These are phyloP conservation scores for Pezicula carpinea DNA, from an alignment of 2,329 filamentous ascomycete genomes.

Conservation along the genomic window DNA sequence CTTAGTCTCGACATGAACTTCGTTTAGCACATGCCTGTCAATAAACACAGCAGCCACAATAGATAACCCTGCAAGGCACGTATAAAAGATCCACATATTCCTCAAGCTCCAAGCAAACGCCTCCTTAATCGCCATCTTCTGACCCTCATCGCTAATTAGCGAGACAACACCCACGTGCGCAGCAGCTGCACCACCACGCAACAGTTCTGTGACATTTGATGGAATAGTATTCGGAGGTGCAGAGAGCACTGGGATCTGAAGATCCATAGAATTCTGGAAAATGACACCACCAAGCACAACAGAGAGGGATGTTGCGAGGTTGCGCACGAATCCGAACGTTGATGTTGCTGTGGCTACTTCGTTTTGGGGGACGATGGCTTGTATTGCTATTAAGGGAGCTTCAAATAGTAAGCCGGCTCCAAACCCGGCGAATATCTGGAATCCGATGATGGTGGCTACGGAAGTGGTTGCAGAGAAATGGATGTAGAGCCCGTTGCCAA, in stretches of 20 bases:
- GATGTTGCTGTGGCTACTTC: constrained; percentile 66
- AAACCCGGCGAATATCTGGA: constrained; percentile 58
- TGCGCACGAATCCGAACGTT: constrained; percentile 58
- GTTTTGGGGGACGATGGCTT: constrained; percentile 53
- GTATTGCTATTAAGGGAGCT: constrained; percentile 62
- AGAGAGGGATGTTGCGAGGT: constrained; percentile 39
- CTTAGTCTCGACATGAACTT: constrained; percentile 44
- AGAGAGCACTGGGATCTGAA: background rate
- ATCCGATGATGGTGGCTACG: constrained; percentile 53
- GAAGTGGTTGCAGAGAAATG: constrained; percentile 52
- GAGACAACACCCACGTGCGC: constrained; percentile 29
- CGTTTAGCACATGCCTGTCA: constrained; percentile 35
- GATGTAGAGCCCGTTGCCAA: constrained; percentile 62
- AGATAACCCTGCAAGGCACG: constrained; percentile 5
- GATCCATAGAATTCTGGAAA: constrained; percentile 45
- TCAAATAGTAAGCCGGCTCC: constrained; percentile 68
- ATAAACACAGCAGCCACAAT: constrained; percentile 37
- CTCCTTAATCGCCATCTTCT: background rate
- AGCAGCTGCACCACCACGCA: background rate
- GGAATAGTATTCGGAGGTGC: constrained; percentile 14
- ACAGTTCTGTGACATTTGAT: constrained; percentile 25
- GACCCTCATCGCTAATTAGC: constrained; percentile 22
- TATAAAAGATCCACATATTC: constrained; percentile 7
- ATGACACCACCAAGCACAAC: constrained; percentile 46
- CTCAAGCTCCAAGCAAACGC: constrained; percentile 3